Conservation (phyloP, 2,329 filamentous ascomycete genomes). For the Colletotrichum coccodes region DNA sequence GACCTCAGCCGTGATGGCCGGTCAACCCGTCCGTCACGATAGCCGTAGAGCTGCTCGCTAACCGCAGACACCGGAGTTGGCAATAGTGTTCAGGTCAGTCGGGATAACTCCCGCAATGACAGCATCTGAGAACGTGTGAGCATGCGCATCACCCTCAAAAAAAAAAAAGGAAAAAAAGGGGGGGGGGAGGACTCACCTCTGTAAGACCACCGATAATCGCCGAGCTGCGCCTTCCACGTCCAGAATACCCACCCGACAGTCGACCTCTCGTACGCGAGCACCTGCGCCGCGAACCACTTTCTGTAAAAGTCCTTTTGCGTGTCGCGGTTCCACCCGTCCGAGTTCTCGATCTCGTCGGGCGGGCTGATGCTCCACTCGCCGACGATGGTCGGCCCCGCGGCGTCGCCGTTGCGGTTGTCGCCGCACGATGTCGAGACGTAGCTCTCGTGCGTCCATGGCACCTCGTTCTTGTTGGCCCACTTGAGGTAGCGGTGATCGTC, state of each 20-base stretch:
- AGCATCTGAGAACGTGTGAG: conserved; percentile 12
- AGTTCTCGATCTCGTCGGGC: conserved; percentile 58
- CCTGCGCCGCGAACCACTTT: conserved; percentile 67
- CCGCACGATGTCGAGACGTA: conserved; percentile 64
- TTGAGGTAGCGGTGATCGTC: conserved; percentile 71
- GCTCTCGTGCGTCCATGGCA: conserved; percentile 53
- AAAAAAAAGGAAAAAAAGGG: too few species aligned
- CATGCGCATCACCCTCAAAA: not conserved
- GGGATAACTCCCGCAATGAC: conserved; percentile 30
- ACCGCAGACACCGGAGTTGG: conserved; percentile 17
- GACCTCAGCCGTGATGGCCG: too few species aligned
- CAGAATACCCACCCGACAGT: conserved; percentile 67
- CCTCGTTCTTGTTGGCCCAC: conserved; percentile 52
- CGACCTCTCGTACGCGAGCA: conserved; percentile 62
- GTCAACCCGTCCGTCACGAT: not conserved
- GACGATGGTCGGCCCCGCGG: conserved; percentile 57
- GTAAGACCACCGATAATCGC: conserved; percentile 44
- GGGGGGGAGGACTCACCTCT: conserved; percentile 13
- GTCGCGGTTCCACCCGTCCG: conserved; percentile 52
- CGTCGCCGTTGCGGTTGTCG: conserved; percentile 52
- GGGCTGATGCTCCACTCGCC: conserved; percentile 69
- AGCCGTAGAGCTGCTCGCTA: not conserved
- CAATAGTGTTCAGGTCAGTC: conserved; percentile 25
- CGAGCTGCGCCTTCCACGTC: conserved; percentile 63
- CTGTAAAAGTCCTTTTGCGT: conserved; percentile 61